Evolutionary conservation across 2,329 filamentous ascomycete species (phyloP).

Genomic region (Fusarium sarcochroum): DNA sequence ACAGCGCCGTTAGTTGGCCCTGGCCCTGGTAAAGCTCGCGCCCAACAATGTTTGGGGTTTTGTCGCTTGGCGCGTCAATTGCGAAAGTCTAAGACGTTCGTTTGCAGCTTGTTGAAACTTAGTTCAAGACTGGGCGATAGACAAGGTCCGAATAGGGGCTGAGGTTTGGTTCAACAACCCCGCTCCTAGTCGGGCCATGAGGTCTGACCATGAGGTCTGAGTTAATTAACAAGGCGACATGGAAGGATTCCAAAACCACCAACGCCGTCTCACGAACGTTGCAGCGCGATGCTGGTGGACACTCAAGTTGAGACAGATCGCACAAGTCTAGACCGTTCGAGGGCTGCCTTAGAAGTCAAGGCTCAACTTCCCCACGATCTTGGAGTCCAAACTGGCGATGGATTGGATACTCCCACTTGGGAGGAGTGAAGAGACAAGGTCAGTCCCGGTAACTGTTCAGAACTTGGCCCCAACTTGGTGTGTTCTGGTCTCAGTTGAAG

Average conservation of each 20-base stretch:
- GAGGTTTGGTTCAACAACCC: background rate
- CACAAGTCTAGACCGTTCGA: background rate
- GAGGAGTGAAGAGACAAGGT: background rate
- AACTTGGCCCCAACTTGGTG: background rate
- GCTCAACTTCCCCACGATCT: background rate
- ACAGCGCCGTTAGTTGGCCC: background rate
- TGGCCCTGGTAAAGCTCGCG: background rate
- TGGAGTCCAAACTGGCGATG: background rate
- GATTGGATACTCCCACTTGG: background rate
- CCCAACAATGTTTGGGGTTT: background rate
- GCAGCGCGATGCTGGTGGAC: background rate
- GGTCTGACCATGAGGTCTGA: too few species aligned
- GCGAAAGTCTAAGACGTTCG: background rate
- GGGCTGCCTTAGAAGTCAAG: background rate
- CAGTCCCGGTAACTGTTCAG: background rate
- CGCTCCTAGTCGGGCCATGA: background rate
- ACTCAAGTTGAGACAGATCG: background rate
- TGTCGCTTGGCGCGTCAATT: conserved; percentile 1
- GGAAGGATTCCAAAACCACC: background rate
- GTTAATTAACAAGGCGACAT: background rate
- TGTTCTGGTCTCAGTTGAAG: background rate
- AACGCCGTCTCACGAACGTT: background rate
- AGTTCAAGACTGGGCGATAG: background rate
- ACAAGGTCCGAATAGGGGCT: background rate
- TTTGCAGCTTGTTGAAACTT: background rate